Evolutionary conservation across 2,329 filamentous ascomycete species (phyloP), one percentile per base, ranked within the genome.

Genomic region (Pezicula carpinea): DNA sequence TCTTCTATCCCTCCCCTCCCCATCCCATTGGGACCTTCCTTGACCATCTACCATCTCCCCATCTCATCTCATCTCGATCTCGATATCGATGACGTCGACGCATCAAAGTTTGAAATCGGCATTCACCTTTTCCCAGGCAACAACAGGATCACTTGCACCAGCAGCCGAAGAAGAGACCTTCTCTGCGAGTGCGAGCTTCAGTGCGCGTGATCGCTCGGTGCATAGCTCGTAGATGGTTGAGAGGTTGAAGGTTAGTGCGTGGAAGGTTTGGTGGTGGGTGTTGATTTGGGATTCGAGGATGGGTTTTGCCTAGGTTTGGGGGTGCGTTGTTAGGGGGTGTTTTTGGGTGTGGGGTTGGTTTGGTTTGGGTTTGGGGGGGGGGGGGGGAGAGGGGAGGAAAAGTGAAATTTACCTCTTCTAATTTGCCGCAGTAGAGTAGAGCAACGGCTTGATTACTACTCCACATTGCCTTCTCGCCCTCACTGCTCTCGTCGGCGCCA

Each of bases 191-290:
- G 70, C 72, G 23, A 79, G 66, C 72, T 97, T 97, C 57, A 86
- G 67, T 11, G 76, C 76, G 41, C 79, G 73, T 35, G 88, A 80
- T 52, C 79, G 77, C 58, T 97, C 91, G 0, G 87, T 91, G 63
- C 87, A 93, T 6, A 97, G 75, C 67, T 97, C 93, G 63, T 95
- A 97, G 58, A 96, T 80, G 0, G 92, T 97, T 10, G 84, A 82
- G 11, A 99, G 68, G 63, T 97, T 97, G 68, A 96, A 95, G 0
- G 95, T 79, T 2, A 96, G 69, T 1, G 87, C 87, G 53, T 87
- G 83, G 48, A 92, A 96, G 0, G 81, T 79, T n/a, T n/a, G n/a
- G 34, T 80, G 72, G 1, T 82, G 79, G 1, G 71, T 64, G 3
- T 80, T 73, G 0, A 90, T 72, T 10, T 95, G 68, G 0, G 69